Percentiles rank a stretch among this genome's conserved stretches.
Conservation (phyloP, 768 basidiomycete genomes). For the Melanogaster broomeanus region DNA sequence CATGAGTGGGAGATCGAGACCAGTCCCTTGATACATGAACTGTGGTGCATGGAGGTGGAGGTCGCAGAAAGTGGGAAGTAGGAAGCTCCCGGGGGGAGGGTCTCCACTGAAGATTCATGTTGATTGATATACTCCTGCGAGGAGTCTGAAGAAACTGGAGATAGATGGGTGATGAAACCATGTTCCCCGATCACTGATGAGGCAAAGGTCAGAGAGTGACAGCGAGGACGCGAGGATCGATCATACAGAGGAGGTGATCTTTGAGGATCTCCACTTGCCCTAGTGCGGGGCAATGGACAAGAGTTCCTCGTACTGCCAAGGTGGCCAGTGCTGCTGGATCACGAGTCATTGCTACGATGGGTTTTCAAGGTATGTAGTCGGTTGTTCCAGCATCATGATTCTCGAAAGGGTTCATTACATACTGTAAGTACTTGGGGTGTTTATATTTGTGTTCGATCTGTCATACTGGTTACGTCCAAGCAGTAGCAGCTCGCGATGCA, state of each 20-base stretch:
- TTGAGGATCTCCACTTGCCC: constrained; percentile 54
- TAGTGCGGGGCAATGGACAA: constrained; percentile 57
- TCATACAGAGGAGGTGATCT: constrained; percentile 55
- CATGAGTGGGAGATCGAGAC: constrained; percentile 82
- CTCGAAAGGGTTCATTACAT: too few species aligned
- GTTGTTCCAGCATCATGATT: too few species aligned
- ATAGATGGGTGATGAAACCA: constrained; percentile 57
- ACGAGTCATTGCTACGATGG: background rate
- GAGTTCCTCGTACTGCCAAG: constrained; percentile 46
- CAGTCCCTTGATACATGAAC: constrained; percentile 85
- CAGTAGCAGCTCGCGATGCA: too few species aligned
- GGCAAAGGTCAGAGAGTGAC: constrained; percentile 2
- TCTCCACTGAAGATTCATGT: constrained; percentile 17
- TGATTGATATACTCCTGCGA: constrained; percentile 37
- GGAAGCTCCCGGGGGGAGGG: constrained; percentile 58
- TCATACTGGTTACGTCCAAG: too few species aligned
- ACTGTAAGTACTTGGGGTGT: background rate
- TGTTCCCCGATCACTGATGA: constrained; percentile 31
- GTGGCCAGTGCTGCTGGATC: constrained; percentile 7
- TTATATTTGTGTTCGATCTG: background rate
- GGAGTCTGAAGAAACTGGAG: constrained; percentile 33
- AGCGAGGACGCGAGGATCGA: background rate
- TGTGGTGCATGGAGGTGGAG: constrained; percentile 89
- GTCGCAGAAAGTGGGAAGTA: constrained; percentile 82
- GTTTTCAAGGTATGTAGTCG: too few species aligned